Percentiles rank a stretch among this genome's conserved stretches.
Conservation (phyloP, 352 stramenopile genomes). For the Phytopythium delawarense region DNA sequence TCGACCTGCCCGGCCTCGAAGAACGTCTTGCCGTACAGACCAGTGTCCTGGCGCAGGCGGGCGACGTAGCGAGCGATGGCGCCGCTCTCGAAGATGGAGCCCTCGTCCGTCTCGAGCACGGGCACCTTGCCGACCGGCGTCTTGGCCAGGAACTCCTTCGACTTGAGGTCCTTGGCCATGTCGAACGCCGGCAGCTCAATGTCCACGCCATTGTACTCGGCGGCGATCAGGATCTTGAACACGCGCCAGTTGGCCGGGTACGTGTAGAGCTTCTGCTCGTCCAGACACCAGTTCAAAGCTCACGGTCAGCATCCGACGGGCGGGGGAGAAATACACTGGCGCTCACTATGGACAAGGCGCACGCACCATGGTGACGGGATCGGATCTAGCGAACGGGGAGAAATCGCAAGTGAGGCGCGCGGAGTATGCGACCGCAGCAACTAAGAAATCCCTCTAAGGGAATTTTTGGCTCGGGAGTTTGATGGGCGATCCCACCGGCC, state of each 20-base stretch:
- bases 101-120: conserved; percentile 84
- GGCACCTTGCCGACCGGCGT: conserved; percentile 88
- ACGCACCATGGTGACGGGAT: conserved; percentile 1
- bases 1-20: conserved; percentile 91
- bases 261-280: conserved; percentile 81
- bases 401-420: background rate
- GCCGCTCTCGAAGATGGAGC: conserved; percentile 85
- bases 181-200: conserved; percentile 82
- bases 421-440: background rate
- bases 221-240: conserved; percentile 94
- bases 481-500: background rate
- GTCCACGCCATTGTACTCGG: conserved; percentile 90
- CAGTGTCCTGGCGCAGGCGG: conserved; percentile 80
- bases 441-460: background rate
- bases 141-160: conserved; percentile 74
- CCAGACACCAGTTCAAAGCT: background rate
- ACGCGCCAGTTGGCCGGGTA: conserved; percentile 89
- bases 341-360: background rate
- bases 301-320: background rate
- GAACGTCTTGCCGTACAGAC: conserved; percentile 86
- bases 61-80: conserved; percentile 93
- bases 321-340: background rate
- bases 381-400: background rate
- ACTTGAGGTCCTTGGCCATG: conserved; percentile 50
- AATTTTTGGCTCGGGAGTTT: background rate